These are phyloP conservation scores for Daldinia bambusicola DNA, from an alignment of 495 filamentous ascomycete species.

Conservation along the genomic window DNA sequence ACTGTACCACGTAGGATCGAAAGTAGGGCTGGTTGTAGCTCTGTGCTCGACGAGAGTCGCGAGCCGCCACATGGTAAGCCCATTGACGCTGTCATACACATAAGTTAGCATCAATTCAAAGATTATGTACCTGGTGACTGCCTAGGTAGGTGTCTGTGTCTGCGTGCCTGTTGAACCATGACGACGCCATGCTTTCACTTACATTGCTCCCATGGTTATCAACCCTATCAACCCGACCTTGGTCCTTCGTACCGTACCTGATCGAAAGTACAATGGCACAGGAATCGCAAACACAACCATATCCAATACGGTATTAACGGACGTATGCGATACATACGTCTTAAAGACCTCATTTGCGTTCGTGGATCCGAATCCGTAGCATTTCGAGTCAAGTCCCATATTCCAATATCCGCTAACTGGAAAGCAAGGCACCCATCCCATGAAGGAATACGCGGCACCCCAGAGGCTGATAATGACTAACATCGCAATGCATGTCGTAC, in stretches of 20 bases:
- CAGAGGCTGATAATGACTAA: conserved; percentile 40
- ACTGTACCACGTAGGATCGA: conserved; percentile 51
- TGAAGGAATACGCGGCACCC: conserved; percentile 39
- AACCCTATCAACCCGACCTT: conserved; percentile 42
- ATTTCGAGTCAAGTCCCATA: conserved; percentile 30
- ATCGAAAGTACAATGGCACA: conserved; percentile 45
- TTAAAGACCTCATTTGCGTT: conserved; percentile 39
- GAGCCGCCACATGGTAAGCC: conserved; percentile 49
- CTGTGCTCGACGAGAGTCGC: conserved; percentile 43
- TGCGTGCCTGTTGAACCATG: too few species aligned
- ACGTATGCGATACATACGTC: conserved; percentile 43
- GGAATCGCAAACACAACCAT: conserved; percentile 44
- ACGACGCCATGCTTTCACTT: neutral
- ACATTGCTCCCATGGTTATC: conserved; percentile 43
- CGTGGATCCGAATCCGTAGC: conserved; percentile 47
- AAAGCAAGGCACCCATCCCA: conserved; percentile 44
- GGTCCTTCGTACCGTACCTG: conserved; percentile 32
- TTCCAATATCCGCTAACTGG: conserved; percentile 45
- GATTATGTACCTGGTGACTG: too few species aligned
- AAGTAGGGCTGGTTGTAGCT: conserved; percentile 41
- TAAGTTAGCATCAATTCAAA: conserved; percentile 24
- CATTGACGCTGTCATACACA: conserved; percentile 43
- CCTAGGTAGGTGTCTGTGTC: too few species aligned
- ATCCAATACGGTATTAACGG: conserved; percentile 45
- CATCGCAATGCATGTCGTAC: conserved; percentile 39